Percentiles rank a stretch among this genome's conserved stretches.
phyloP scores from a whole-genome alignment of 257 asterid genomes.

The Capsicum rhomboideum region DNA sequence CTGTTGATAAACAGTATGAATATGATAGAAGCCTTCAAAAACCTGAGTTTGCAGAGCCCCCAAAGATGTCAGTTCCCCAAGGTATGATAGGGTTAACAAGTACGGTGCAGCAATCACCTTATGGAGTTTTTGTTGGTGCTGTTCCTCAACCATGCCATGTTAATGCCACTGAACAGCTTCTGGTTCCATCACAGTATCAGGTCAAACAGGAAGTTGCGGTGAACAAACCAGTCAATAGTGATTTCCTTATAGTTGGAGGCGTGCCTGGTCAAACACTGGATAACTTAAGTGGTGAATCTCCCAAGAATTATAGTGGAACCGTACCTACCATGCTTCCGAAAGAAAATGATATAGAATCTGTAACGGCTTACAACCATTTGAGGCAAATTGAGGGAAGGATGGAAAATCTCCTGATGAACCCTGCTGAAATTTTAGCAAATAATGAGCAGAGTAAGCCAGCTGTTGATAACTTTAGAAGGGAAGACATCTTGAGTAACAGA shows the following conservation, averaged over 20 bases:
- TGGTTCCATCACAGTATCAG: slow-evolving; percentile 50
- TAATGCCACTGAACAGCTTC: slow-evolving; percentile 31
- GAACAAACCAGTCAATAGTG: slow-evolving; percentile 40
- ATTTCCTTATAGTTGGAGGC: slow-evolving; percentile 24
- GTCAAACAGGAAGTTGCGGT: slow-evolving; percentile 29
- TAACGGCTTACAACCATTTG: slow-evolving; percentile 39
- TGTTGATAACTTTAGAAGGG: slow-evolving; percentile 26
- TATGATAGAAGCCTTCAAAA: slow-evolving; percentile 32
- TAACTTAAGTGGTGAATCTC: slow-evolving; percentile 37
- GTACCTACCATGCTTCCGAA: slow-evolving; percentile 30
- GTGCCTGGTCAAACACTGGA: slow-evolving; percentile 39
- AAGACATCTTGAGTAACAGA: slow-evolving; percentile 20
- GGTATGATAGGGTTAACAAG: slow-evolving; percentile 32
- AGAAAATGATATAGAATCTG: slow-evolving; percentile 38
- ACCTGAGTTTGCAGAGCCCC: slow-evolving; percentile 41
- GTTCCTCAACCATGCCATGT: slow-evolving; percentile 40
- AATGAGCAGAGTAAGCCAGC: slow-evolving; percentile 30
- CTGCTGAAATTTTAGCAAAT: slow-evolving; percentile 36
- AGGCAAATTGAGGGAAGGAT: slow-evolving; percentile 59
- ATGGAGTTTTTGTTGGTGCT: slow-evolving; percentile 33
- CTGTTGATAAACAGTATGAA: slow-evolving; percentile 28
- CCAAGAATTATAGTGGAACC: slow-evolving; percentile 37
- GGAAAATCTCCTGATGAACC: slow-evolving; percentile 51
- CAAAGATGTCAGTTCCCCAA: slow-evolving; percentile 36
- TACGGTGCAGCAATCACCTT: slow-evolving; percentile 49